Conservation (phyloP, 2,329 filamentous ascomycete species). For the Colletotrichum eleusines region DNA sequence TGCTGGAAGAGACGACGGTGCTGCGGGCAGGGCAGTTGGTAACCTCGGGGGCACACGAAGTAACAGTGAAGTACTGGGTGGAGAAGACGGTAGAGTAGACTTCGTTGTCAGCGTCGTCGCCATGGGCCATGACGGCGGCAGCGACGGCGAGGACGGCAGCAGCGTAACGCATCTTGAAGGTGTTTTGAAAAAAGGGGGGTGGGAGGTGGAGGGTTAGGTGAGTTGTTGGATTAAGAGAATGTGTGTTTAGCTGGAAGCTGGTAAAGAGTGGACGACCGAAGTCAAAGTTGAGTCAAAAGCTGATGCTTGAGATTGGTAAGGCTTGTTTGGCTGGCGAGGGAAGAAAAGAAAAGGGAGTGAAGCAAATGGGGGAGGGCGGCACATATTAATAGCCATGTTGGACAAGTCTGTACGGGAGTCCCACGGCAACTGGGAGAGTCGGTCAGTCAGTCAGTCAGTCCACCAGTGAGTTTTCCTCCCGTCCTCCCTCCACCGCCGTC, state of each 20-base stretch:
- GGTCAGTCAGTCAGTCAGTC: slow-evolving; percentile 42
- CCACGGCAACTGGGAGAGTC: too few species aligned
- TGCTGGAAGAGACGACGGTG: slow-evolving; percentile 55
- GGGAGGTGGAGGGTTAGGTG: slow-evolving; percentile 46
- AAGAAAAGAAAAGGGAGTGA: slow-evolving; percentile 45
- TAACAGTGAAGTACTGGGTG: slow-evolving; percentile 68
- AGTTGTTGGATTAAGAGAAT: slow-evolving; percentile 49
- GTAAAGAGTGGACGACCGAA: slow-evolving; percentile 71
- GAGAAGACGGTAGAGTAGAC: slow-evolving; percentile 63
- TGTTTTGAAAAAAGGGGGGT: slow-evolving; percentile 37
- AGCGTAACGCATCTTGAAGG: slow-evolving; percentile 74
- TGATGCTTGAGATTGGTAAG: slow-evolving; percentile 51
- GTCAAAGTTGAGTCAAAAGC: slow-evolving; percentile 61
- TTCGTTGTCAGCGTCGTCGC: slow-evolving; percentile 44
- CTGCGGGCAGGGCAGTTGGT: slow-evolving; percentile 60
- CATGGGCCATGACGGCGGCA: slow-evolving; percentile 56
- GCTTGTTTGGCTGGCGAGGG: slow-evolving; percentile 59
- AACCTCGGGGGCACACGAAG: slow-evolving; percentile 63
- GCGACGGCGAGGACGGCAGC: slow-evolving; percentile 62
- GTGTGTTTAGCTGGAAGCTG: too few species aligned
- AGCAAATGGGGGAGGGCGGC: slow-evolving; percentile 49
- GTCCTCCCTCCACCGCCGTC: slow-evolving; percentile 27
- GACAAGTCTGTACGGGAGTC: too few species aligned
- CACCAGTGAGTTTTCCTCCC: slow-evolving; percentile 44
- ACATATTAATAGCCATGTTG: slow-evolving; percentile 60